These are phyloP conservation scores for Aegilops umbellulata DNA, from an alignment of 176 grass and related monocot genomes.

Conservation along the genomic window DNA sequence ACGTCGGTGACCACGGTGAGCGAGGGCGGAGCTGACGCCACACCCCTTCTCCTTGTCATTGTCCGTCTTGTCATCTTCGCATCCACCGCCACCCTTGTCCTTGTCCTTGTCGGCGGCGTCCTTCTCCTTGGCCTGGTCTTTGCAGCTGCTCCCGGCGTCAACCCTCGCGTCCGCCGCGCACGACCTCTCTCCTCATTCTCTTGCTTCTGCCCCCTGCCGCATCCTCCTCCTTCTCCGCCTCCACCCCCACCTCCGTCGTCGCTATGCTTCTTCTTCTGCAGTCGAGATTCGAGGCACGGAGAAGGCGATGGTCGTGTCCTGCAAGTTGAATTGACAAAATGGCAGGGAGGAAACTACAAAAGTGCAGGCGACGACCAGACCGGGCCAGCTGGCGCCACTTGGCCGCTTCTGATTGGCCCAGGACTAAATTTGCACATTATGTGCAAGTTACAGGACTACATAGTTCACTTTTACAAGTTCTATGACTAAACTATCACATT, in stretches of 20 bases:
- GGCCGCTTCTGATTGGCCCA: too few relatives aligned
- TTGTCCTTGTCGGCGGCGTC: not conserved
- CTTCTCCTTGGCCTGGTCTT: not conserved
- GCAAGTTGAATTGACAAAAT: too few relatives aligned
- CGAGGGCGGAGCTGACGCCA: not conserved
- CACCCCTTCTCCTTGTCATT: not conserved
- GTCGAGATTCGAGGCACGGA: not conserved
- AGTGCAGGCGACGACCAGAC: too few relatives aligned
- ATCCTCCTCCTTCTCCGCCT: not conserved
- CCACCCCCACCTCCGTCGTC: not conserved
- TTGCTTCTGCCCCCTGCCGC: not conserved
- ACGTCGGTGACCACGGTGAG: slow-evolving; percentile 38
- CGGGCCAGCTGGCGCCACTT: too few relatives aligned
- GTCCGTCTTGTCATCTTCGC: not conserved
- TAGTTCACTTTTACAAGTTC: too few relatives aligned
- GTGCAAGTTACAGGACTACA: too few relatives aligned
- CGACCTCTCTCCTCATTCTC: too few relatives aligned
- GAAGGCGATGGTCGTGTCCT: not conserved
- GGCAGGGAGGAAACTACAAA: too few relatives aligned
- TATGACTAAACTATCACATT: too few relatives aligned
- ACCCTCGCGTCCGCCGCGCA: too few relatives aligned
- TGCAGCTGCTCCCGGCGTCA: not conserved
- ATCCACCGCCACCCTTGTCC: not conserved
- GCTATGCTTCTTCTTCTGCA: slow-evolving; percentile 52
- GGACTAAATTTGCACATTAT: too few relatives aligned